phyloP scores from a whole-genome alignment of 1,139 yeast genomes.

The Suhomyces terraborum region DNA sequence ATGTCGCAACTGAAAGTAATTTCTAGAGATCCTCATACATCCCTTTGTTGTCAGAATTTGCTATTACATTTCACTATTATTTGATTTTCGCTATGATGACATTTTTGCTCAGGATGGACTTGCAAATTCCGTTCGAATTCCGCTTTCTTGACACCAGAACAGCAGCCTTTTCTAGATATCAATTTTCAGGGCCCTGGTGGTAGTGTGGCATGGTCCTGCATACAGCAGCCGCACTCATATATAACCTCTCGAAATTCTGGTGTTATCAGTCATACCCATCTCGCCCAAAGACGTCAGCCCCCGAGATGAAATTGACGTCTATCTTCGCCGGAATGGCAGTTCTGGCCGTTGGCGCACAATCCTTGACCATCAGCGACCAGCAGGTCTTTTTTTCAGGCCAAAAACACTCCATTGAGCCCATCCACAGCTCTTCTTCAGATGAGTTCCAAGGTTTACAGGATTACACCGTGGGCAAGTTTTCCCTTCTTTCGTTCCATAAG shows the following conservation, averaged over 20 bases:
- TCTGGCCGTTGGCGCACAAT: neutral
- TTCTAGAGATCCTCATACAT: too few relatives aligned
- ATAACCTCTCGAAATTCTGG: neutral
- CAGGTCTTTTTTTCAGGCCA: slow-evolving; percentile 9
- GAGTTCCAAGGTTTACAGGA: slow-evolving; percentile 14
- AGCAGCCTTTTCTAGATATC: too few relatives aligned
- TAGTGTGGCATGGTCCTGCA: neutral
- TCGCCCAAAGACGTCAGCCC: neutral
- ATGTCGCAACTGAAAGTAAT: too few relatives aligned
- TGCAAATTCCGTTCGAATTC: neutral
- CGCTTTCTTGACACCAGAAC: neutral
- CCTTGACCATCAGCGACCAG: neutral
- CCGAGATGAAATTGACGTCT: neutral
- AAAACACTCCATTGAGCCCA: neutral
- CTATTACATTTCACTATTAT: too few relatives aligned
- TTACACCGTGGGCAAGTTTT: slow-evolving; percentile 17
- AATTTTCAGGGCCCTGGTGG: neutral
- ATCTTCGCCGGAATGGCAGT: neutral
- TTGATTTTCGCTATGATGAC: too few relatives aligned
- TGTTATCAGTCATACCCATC: neutral
- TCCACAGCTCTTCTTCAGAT: neutral
- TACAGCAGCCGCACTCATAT: neutral
- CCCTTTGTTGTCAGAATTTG: too few relatives aligned
- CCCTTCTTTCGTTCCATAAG: slow-evolving; percentile 21
- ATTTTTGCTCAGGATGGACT: too few relatives aligned